Conservation (phyloP, 768 basidiomycete genomes). For the Lactifluus volemus region DNA sequence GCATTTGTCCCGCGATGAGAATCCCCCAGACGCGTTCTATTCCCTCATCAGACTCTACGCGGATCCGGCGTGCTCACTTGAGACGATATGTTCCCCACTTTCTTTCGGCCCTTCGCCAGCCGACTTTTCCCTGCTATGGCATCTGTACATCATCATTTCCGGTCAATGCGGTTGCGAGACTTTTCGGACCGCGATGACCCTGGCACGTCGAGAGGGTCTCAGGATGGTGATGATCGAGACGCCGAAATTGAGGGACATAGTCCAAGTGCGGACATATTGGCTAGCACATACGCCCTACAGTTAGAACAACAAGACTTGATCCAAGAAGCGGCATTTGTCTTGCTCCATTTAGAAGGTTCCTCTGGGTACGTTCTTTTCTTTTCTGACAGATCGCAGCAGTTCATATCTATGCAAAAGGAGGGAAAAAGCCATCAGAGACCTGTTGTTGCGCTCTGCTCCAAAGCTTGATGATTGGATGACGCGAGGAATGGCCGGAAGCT, state of each 20-base stretch:
- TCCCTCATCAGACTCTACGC: conserved; percentile 73
- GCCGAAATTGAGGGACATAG: conserved; percentile 63
- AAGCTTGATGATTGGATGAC: conserved; percentile 66
- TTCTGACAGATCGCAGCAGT: not conserved
- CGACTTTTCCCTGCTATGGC: conserved; percentile 88
- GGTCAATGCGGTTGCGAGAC: conserved; percentile 75
- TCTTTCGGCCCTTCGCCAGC: conserved; percentile 67
- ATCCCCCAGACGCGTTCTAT: conserved; percentile 65
- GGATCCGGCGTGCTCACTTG: conserved; percentile 62
- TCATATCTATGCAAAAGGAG: conserved; percentile 41
- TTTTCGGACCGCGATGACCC: conserved; percentile 71
- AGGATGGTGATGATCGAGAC: conserved; percentile 36
- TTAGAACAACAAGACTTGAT: conserved; percentile 75
- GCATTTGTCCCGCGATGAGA: conserved; percentile 36
- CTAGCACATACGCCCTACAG: conserved; percentile 79
- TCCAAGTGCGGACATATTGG: conserved; percentile 72
- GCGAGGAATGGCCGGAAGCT: conserved; percentile 60
- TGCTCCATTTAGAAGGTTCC: conserved; percentile 79
- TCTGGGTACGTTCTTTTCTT: conserved; percentile 51
- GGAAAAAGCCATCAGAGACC: conserved; percentile 70
- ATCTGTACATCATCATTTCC: conserved; percentile 84
- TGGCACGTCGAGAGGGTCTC: conserved; percentile 28
- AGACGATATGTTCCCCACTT: conserved; percentile 57
- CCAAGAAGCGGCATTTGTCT: conserved; percentile 81
- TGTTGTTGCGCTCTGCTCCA: conserved; percentile 61